Percentiles rank a stretch among this genome's conserved stretches.
Evolutionary conservation across 495 filamentous ascomycete genomes (phyloP).

Genomic region (Aspergillus avenaceus): DNA sequence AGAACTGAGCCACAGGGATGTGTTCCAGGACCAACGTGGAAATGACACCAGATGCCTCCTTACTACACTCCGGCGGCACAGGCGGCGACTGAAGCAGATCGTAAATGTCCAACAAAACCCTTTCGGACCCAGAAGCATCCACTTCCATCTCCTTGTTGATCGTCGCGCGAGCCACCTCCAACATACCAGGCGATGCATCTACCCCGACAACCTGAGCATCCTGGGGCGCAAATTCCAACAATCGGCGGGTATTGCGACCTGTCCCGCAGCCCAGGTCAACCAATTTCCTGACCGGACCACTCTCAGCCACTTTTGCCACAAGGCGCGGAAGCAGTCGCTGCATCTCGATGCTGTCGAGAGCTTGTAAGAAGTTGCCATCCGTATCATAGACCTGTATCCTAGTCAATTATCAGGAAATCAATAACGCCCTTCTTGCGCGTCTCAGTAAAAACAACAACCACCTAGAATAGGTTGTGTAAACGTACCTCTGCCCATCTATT

Average conservation of each 20-base stretch:
- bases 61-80: conserved; percentile 11
- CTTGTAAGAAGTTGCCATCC: conserved; percentile 71
- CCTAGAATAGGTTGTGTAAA: not conserved
- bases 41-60: conserved; percentile 44
- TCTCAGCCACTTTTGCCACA: conserved; percentile 19
- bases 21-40: conserved; percentile 71
- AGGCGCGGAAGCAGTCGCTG: conserved; percentile 50
- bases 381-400: conserved; percentile 56
- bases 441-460: not conserved
- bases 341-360: conserved; percentile 60
- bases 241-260: conserved; percentile 60
- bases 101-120: conserved; percentile 17
- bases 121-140: not conserved
- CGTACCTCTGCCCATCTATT: conserved; percentile 40
- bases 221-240: conserved; percentile 30
- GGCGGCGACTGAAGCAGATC: conserved; percentile 31
- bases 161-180: conserved; percentile 47
- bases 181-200: conserved; percentile 51
- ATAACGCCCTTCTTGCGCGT: too few species aligned
- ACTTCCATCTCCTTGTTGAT: not conserved
- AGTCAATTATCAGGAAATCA: too few species aligned
- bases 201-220: conserved; percentile 38
- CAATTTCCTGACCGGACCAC: conserved; percentile 32
- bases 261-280: conserved; percentile 68
- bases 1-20: conserved; percentile 55